Evolutionary conservation across 1,284 basidiomycete genomes (phyloP).

Genomic region (Xerocomus minutiporus): DNA sequence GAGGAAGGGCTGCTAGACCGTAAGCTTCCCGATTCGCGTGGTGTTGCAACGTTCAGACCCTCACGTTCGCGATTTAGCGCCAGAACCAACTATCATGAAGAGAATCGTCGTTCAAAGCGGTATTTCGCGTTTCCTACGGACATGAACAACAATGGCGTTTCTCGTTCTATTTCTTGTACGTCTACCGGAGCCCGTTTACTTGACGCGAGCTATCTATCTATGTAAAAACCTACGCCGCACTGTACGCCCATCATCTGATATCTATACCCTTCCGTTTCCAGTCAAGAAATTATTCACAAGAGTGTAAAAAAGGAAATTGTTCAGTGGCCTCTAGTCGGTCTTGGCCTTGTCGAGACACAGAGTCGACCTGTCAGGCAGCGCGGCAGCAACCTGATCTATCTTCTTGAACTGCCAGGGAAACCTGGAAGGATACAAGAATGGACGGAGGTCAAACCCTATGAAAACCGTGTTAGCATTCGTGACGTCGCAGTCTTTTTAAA

Average conservation of each 20-base stretch:
- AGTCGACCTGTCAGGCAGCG: conserved; percentile 66
- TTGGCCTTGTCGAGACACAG: conserved; percentile 36
- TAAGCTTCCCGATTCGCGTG: conserved; percentile 42
- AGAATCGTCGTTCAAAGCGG: conserved; percentile 71
- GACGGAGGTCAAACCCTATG: conserved; percentile 88
- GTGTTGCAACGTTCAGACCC: not conserved
- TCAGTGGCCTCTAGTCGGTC: conserved; percentile 34
- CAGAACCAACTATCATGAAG: conserved; percentile 83
- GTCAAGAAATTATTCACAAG: not conserved
- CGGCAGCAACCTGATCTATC: conserved; percentile 82
- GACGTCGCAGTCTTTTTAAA: not conserved
- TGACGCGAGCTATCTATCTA: not conserved
- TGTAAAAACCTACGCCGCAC: conserved; percentile 13
- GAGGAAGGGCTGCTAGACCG: conserved; percentile 82
- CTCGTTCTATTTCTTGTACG: conserved; percentile 6
- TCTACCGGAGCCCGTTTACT: conserved; percentile 3
- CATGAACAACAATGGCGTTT: conserved; percentile 15
- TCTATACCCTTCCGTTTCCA: not conserved
- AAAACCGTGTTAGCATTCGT: conserved; percentile 5
- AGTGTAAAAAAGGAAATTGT: not conserved
- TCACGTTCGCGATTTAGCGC: conserved; percentile 40
- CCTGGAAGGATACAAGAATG: conserved; percentile 91
- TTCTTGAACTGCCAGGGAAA: conserved; percentile 97
- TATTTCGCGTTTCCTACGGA: conserved; percentile 63
- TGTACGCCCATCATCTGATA: conserved; percentile 11